Percentiles rank a stretch among this genome's conserved stretches.
Conservation (phyloP, 176 grass and related monocot genomes). For the Cocos nucifera region DNA sequence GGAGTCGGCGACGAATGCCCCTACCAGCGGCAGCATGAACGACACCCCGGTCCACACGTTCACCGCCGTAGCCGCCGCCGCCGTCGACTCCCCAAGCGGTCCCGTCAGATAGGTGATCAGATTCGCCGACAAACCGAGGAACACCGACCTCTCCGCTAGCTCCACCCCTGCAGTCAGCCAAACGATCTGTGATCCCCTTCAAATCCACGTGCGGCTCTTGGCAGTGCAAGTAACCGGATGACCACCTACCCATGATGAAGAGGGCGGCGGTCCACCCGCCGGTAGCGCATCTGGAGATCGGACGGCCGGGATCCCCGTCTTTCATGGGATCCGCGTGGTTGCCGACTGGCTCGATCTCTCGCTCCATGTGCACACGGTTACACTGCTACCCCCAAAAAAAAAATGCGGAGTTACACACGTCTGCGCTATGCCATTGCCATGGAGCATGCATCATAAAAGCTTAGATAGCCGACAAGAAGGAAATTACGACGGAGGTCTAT, state of each 20-base stretch:
- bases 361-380: too few relatives aligned
- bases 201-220: background rate
- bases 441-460: too few relatives aligned
- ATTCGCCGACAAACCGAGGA: constrained; percentile 8
- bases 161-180: constrained; percentile 16
- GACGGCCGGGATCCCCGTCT: constrained; percentile 3
- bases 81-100: constrained; percentile 17
- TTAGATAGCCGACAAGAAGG: too few relatives aligned
- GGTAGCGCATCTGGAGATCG: background rate
- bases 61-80: background rate
- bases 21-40: constrained; percentile 11
- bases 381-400: too few relatives aligned
- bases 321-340: too few relatives aligned
- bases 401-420: too few relatives aligned
- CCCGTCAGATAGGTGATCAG: constrained; percentile 23
- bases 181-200: background rate
- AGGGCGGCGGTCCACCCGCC: constrained; percentile 22
- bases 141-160: constrained; percentile 20
- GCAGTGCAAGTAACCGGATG: background rate
- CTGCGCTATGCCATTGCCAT: too few relatives aligned
- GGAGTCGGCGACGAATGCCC: constrained; percentile 18
- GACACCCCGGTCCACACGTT: constrained; percentile 20
- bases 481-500: too few relatives aligned
- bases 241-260: constrained; percentile 20
- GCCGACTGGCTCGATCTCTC: too few relatives aligned